Evolutionary conservation across 306 rosid species (phyloP).

Genomic region (Prunus salicina): DNA sequence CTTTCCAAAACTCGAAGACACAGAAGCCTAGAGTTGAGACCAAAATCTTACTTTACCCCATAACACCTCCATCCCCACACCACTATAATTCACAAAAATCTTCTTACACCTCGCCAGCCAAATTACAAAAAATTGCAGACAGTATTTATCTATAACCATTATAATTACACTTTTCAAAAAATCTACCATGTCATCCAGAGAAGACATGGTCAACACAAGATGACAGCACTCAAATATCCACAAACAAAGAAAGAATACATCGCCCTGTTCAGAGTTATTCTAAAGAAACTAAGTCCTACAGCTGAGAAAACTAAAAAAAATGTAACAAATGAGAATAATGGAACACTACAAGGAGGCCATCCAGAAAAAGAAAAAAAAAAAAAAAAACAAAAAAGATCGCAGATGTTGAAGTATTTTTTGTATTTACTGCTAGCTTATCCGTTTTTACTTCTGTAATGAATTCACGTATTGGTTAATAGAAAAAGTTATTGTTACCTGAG

Average conservation of each 20-base stretch:
- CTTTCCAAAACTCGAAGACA: background rate
- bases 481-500: conserved; percentile 60
- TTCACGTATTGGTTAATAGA: background rate
- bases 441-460: background rate
- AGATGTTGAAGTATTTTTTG: background rate
- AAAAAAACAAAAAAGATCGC: background rate
- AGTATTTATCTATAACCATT: background rate
- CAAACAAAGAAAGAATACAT: background rate
- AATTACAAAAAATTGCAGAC: background rate
- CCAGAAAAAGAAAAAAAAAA: too few relatives aligned
- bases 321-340: background rate
- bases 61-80: background rate
- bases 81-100: background rate
- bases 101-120: background rate
- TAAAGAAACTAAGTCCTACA: background rate
- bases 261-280: background rate
- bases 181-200: background rate
- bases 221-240: background rate
- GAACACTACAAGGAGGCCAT: background rate
- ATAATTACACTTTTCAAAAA: background rate
- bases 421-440: background rate
- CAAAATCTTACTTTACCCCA: background rate
- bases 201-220: background rate
- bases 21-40: background rate
- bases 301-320: background rate